phyloP scores from a whole-genome alignment of 768 basidiomycete species.

The Terana coerulea region DNA sequence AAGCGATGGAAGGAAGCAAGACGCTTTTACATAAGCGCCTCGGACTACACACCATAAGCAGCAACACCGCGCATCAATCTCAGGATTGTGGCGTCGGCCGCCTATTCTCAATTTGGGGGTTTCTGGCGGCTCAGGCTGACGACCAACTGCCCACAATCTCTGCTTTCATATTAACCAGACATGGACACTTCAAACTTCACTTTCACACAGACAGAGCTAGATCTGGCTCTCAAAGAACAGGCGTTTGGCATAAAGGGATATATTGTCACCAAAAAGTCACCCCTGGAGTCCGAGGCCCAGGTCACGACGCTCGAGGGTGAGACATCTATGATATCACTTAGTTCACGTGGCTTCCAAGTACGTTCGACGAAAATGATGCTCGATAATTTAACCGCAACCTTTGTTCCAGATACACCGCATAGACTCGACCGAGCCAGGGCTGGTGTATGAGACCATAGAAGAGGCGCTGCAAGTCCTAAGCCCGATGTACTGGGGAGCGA shows the following conservation, averaged over 20 bases:
- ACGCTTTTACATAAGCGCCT: too few relatives aligned
- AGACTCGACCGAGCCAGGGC: conserved; percentile 17
- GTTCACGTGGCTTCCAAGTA: conserved; percentile 55
- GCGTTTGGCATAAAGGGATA: conserved; percentile 51
- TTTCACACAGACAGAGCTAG: conserved; percentile 38
- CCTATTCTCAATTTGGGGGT: too few relatives aligned
- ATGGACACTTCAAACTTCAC: not conserved
- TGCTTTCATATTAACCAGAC: too few relatives aligned
- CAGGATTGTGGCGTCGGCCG: too few relatives aligned
- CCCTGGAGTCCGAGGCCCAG: conserved; percentile 47
- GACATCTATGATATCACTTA: conserved; percentile 42
- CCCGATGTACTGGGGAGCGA: conserved; percentile 45
- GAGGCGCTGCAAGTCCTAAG: conserved; percentile 52
- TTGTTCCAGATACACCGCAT: not conserved
- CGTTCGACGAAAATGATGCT: too few relatives aligned
- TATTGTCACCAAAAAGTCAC: conserved; percentile 33
- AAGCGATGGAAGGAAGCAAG: too few relatives aligned
- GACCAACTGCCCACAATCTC: too few relatives aligned
- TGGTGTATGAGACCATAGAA: conserved; percentile 55
- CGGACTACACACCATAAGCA: too few relatives aligned
- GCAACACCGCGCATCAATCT: too few relatives aligned
- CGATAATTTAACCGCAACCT: too few relatives aligned
- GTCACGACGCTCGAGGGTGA: conserved; percentile 57
- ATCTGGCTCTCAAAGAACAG: conserved; percentile 53
- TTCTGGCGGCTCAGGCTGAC: too few relatives aligned